phyloP scores from a whole-genome alignment of 805 yeast species.

The Nadsonia fulvescens region DNA sequence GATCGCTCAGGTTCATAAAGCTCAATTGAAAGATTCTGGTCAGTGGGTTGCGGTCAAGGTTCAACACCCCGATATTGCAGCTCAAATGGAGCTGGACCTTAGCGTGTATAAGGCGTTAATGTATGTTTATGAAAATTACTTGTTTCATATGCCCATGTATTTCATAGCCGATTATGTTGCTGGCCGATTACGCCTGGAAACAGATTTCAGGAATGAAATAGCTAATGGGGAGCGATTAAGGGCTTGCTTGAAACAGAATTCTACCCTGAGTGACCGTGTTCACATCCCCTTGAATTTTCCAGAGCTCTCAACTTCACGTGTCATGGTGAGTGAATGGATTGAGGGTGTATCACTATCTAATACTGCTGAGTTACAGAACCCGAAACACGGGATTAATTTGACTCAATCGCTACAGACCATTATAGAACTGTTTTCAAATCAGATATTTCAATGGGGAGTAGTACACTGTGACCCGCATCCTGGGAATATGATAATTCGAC shows the following conservation, averaged over 20 bases:
- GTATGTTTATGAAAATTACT: slow-evolving; percentile 29
- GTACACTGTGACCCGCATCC: slow-evolving; percentile 73
- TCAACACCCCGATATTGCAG: slow-evolving; percentile 54
- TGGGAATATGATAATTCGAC: slow-evolving; percentile 49
- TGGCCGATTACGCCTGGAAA: slow-evolving; percentile 38
- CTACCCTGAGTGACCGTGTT: slow-evolving; percentile 23
- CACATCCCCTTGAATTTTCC: slow-evolving; percentile 38
- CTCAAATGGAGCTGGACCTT: slow-evolving; percentile 46
- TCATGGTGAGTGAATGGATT: slow-evolving; percentile 58
- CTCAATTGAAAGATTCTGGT: slow-evolving; percentile 40
- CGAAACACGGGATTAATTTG: slow-evolving; percentile 22
- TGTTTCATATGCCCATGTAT: slow-evolving; percentile 47
- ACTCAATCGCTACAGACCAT: slow-evolving; percentile 30
- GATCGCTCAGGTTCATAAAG: slow-evolving; percentile 85
- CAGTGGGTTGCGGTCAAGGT: slow-evolving; percentile 79
- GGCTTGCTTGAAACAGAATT: slow-evolving; percentile 24
- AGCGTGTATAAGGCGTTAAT: slow-evolving; percentile 35
- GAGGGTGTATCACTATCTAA: slow-evolving; percentile 46
- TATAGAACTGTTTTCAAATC: slow-evolving; percentile 33
- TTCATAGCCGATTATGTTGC: slow-evolving; percentile 40
- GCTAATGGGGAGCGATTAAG: slow-evolving; percentile 30
- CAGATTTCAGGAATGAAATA: slow-evolving; percentile 40
- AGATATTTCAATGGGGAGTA: slow-evolving; percentile 47
- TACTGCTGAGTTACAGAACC: slow-evolving; percentile 24
- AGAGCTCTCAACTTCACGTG: slow-evolving; percentile 28